Conservation (phyloP, 176 grass and related monocot genomes). For the Phoenix dactylifera region DNA sequence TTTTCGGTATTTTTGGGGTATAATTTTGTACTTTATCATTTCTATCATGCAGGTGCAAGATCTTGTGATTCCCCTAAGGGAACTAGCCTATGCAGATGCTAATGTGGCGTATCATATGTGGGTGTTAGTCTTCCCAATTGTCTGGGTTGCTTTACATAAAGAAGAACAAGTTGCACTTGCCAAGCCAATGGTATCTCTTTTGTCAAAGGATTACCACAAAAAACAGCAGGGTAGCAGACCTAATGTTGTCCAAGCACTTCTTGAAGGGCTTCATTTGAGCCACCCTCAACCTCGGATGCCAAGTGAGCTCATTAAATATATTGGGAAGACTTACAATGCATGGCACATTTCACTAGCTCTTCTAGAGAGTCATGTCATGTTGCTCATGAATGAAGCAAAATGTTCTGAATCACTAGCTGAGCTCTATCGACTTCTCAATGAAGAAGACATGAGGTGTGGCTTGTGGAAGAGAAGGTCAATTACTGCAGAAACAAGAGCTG, state of each 20-base stretch:
- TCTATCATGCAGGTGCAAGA: conserved; percentile 60
- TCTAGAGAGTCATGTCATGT: conserved; percentile 87
- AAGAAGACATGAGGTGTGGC: conserved; percentile 96
- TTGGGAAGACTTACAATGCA: conserved; percentile 93
- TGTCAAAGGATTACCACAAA: conserved; percentile 98
- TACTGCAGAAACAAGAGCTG: conserved; percentile 95
- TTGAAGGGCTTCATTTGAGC: conserved; percentile 98
- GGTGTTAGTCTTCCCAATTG: conserved; percentile 98
- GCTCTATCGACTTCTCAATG: conserved; percentile 89
- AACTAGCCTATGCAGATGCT: conserved; percentile 89
- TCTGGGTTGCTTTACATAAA: conserved; percentile 97
- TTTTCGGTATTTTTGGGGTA: conserved; percentile 1
- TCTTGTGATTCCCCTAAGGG: conserved; percentile 79
- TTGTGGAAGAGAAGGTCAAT: conserved; percentile 98
- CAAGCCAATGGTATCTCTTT: conserved; percentile 86
- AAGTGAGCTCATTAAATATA: conserved; percentile 98
- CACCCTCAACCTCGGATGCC: conserved; percentile 98
- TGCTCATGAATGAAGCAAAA: conserved; percentile 85
- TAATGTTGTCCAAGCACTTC: conserved; percentile 92
- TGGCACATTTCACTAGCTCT: conserved; percentile 86
- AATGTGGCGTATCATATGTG: conserved; percentile 97
- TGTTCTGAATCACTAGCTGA: conserved; percentile 87
- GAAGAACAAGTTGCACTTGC: conserved; percentile 87
- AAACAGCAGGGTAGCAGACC: conserved; percentile 89
- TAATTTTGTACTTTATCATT: conserved; percentile 11